Base-by-base conservation (phyloP, 768 basidiomycete species). In the Leccinum uliginosum region DNA sequence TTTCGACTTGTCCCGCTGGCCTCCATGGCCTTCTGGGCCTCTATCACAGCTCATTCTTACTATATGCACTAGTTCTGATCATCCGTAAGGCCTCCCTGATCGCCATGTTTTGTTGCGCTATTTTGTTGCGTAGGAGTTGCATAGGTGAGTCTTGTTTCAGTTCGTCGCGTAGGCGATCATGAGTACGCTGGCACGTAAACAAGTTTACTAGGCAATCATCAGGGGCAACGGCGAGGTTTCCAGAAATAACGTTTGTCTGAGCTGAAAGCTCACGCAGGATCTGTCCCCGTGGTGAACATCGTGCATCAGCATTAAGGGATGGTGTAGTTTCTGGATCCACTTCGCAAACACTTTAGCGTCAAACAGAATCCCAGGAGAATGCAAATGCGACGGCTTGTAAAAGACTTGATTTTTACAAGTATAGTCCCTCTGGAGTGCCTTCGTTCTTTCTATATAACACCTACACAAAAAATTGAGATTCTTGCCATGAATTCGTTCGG, bases 361-460 rank as follows among this genome's bases (percentile, higher is more conserved):
- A 12, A 43, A 26, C 26, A 12, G 9, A 34, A 12, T 14, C 29
- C 23, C 29, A 9, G 17, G 10, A 35, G n/a, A 58, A 26, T 38
- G n/a, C 30, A 55, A 51, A 29, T 49, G 38, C 27, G 34, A 40
- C 19, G 51, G 55, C 43, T 40, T 43, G 53, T 53, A 21, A 56
- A 58, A 59, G 34, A 58, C 55, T 53, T 17, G 47, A 47, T 50
- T 14, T 59, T 63, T 84, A 92, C 76, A 93, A 74, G 70, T 93
- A 93, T 55, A 93, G 78, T 50, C 91, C 91, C 67, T 93, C 92
- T 2, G 92, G 91, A 27, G 92, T 93, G 62, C 91, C 93, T 76
- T 98, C 97, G 73, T 95, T 95, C 86, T 99, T 99, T 74, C 91
- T 83, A 76, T 98, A 96, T 48, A 99, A 69, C 14, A 93, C 85